Evolutionary conservation across 441 rosid genomes (phyloP), one percentile per base, ranked within the genome.

Genomic region (Isatis lusitanica): DNA sequence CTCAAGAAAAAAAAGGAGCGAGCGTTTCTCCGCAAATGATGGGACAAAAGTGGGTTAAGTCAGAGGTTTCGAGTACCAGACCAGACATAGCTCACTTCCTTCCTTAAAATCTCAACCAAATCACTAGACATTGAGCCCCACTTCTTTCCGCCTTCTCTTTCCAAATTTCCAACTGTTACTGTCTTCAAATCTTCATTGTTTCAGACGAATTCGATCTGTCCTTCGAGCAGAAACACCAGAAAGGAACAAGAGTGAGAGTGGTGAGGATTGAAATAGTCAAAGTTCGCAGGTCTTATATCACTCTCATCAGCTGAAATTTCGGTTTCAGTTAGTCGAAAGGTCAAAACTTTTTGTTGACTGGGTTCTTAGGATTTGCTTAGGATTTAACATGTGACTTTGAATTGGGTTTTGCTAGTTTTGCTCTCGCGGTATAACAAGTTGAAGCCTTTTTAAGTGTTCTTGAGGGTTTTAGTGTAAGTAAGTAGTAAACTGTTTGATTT

Each of bases 11-110:
- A 21, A 63, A 44, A 30, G 46, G 24, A n/a, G 55, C 4, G 63
- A 48, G 68, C 40, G 55, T 64, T 65, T 64, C 68, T 70, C 76
- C 72, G 76, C 64, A 71, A 65, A 51, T 65, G 63, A 65, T 24
- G 80, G 73, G 68, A 43, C 78, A 61, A 46, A 65, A 64, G 72
- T 48, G 50, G 42, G 33, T 67, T 7, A 21, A 70, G 55, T 70
- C 71, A 28, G 57, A 58, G 80, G 66, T 76, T 66, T 70, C 38
- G 62, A 31, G 31, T 60, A 40, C 30, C n/a, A 40, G 28, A 66
- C 70, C n/a, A n/a, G n/a, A n/a, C n/a, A n/a, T n/a, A n/a, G n/a
- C n/a, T 48, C 69, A 53, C 59, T 53, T 53, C 36, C 36, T 53
- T 53, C 59, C 59, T 53, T 28, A 28, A 63, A 43, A 21, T 21